Conservation (phyloP, 805 yeast species). For the Hanseniaspora nectarophila region DNA sequence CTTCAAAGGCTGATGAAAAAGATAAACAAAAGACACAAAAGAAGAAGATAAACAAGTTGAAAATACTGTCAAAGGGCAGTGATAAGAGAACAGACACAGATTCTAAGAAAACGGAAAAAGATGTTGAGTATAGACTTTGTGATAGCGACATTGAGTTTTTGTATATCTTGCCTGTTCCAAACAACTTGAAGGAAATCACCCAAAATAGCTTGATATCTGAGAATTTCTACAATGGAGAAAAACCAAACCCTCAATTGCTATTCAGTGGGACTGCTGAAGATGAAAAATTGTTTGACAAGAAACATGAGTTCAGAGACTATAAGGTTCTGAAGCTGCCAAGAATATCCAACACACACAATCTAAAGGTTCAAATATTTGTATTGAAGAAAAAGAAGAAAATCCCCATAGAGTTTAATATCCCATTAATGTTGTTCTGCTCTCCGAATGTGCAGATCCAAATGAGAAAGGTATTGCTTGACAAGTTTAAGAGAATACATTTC, state of each 20-base stretch:
- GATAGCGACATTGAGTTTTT: conserved; percentile 35
- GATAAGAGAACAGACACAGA: neutral
- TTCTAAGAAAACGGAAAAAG: neutral
- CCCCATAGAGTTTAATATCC: conserved; percentile 72
- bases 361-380: neutral
- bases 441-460: conserved; percentile 59
- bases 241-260: conserved; percentile 18
- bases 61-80: neutral
- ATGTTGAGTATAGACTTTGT: neutral
- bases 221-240: conserved; percentile 28
- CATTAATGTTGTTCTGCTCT: conserved; percentile 55
- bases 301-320: neutral
- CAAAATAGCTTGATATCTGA: conserved; percentile 66
- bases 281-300: neutral
- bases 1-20: neutral
- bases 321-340: conserved; percentile 10
- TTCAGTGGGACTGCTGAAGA: neutral
- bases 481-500: conserved; percentile 33
- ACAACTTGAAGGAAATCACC: conserved; percentile 56
- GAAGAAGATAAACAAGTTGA: neutral
- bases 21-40: neutral
- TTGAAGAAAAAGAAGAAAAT: conserved; percentile 51
- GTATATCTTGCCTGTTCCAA: conserved; percentile 45
- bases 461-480: conserved; percentile 30
- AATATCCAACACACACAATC: conserved; percentile 9